Percentiles rank a stretch among this genome's conserved stretches.
phyloP scores from a whole-genome alignment of 1,139 yeast species.

The Blastobotrys aristatus region DNA sequence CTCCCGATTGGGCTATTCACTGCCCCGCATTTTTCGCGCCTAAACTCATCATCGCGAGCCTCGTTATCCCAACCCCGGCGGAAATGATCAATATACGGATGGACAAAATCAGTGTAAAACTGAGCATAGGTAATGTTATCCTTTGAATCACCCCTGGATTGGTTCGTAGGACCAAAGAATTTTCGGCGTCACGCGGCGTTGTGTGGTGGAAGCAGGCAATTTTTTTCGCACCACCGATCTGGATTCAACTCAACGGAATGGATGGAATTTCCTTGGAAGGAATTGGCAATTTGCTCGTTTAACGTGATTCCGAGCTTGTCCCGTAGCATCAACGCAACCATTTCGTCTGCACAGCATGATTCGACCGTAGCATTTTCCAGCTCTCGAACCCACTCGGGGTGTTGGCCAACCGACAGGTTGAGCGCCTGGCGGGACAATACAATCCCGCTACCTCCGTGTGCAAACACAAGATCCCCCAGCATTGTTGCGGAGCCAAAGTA shows the following conservation, averaged over 20 bases:
- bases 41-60: slow-evolving; percentile 20
- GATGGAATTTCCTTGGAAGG: slow-evolving; percentile 18
- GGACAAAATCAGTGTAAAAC: slow-evolving; percentile 33
- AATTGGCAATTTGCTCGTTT: slow-evolving; percentile 1
- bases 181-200: slow-evolving; percentile 29
- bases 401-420: slow-evolving; percentile 27
- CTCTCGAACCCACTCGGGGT: slow-evolving; percentile 23
- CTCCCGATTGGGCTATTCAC: slow-evolving; percentile 19
- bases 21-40: slow-evolving; percentile 3
- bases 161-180: slow-evolving; percentile 36
- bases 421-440: slow-evolving; percentile 33
- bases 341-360: slow-evolving; percentile 37
- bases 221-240: slow-evolving; percentile 14
- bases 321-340: slow-evolving; percentile 30
- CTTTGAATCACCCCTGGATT: slow-evolving; percentile 20
- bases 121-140: slow-evolving; percentile 29
- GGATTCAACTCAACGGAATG: slow-evolving; percentile 15
- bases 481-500: slow-evolving; percentile 33
- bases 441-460: slow-evolving; percentile 39
- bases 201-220: slow-evolving; percentile 32
- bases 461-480: slow-evolving; percentile 28
- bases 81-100: slow-evolving; percentile 30
- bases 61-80: slow-evolving; percentile 31
- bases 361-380: slow-evolving; percentile 27
- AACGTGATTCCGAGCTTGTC: slow-evolving; percentile 19